Conservation (phyloP, 225 moss, liverwort and hornwort species). For the Pleurozium schreberi region DNA sequence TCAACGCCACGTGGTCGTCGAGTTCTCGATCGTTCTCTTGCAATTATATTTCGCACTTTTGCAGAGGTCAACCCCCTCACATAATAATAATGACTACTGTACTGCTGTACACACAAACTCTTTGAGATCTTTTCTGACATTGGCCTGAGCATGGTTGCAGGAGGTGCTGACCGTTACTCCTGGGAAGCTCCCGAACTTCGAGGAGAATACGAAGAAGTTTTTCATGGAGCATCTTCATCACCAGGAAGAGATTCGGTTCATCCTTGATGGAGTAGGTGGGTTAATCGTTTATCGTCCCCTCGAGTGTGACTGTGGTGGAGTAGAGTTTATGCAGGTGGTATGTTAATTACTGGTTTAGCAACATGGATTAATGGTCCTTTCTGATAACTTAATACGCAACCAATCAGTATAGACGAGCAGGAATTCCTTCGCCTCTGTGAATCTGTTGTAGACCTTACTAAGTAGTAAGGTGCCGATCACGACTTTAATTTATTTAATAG, state of each 20-base stretch:
- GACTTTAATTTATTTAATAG: background rate
- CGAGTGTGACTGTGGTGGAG: background rate
- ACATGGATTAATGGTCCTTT: background rate
- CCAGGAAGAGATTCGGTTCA: slow-evolving; percentile 54
- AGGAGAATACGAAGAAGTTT: slow-evolving; percentile 46
- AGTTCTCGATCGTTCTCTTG: background rate
- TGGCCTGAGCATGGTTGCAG: background rate
- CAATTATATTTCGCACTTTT: background rate
- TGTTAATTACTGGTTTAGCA: background rate
- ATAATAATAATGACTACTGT: background rate
- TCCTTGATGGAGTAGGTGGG: slow-evolving; percentile 50
- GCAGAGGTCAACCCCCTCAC: background rate
- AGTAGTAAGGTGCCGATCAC: background rate
- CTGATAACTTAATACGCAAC: background rate
- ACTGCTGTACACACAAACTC: background rate
- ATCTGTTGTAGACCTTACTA: background rate
- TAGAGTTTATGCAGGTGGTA: background rate
- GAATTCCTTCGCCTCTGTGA: background rate
- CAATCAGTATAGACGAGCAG: background rate
- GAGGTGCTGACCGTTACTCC: slow-evolving; percentile 52
- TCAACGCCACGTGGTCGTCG: background rate
- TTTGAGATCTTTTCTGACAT: background rate
- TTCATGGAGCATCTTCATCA: slow-evolving; percentile 55
- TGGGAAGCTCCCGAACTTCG: slow-evolving; percentile 34
- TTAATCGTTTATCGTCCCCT: background rate